Percentiles rank a stretch among this genome's conserved stretches.
These are phyloP conservation scores for Candida manassasensis DNA, from an alignment of 805 yeast genomes.

Conservation along the genomic window DNA sequence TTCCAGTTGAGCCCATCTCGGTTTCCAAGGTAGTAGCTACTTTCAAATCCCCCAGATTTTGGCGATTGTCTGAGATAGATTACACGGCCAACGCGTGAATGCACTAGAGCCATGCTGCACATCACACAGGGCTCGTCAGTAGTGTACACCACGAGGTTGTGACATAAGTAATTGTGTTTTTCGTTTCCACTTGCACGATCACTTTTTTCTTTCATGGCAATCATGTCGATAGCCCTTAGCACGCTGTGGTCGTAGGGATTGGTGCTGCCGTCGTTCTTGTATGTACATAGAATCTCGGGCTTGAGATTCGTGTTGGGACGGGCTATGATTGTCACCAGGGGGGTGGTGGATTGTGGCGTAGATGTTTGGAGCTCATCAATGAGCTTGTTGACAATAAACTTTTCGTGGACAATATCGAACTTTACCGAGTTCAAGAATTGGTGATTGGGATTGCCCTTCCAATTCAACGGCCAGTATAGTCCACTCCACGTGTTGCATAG, in stretches of 20 bases:
- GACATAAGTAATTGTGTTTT: slow-evolving; percentile 57
- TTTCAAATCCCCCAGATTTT: slow-evolving; percentile 48
- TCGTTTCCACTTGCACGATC: slow-evolving; percentile 22
- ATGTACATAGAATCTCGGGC: slow-evolving; percentile 2
- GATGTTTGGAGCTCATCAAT: slow-evolving; percentile 1
- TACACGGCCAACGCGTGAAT: slow-evolving; percentile 73
- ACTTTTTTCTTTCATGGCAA: slow-evolving; percentile 52
- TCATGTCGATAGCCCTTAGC: slow-evolving; percentile 62
- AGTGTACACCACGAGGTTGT: slow-evolving; percentile 71
- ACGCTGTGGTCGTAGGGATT: slow-evolving; percentile 70
- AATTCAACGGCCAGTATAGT: slow-evolving; percentile 78
- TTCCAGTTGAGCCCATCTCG: slow-evolving; percentile 79
- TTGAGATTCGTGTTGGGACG: slow-evolving; percentile 2
- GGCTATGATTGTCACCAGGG: slow-evolving; percentile 8
- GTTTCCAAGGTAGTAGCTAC: slow-evolving; percentile 70
- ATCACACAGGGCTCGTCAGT: slow-evolving; percentile 95
- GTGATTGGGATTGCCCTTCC: slow-evolving; percentile 89
- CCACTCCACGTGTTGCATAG: slow-evolving; percentile 60
- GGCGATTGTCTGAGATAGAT: slow-evolving; percentile 50
- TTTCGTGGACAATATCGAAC: slow-evolving; percentile 45
- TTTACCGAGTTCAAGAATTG: slow-evolving; percentile 57
- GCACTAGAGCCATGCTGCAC: slow-evolving; percentile 95
- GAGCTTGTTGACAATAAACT: slow-evolving; percentile 17
- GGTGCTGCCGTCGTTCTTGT: not conserved
- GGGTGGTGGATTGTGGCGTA: not conserved